Evolutionary conservation across 73 alveolate species (phyloP).

Genomic region (Paramecium sexaurelia): DNA sequence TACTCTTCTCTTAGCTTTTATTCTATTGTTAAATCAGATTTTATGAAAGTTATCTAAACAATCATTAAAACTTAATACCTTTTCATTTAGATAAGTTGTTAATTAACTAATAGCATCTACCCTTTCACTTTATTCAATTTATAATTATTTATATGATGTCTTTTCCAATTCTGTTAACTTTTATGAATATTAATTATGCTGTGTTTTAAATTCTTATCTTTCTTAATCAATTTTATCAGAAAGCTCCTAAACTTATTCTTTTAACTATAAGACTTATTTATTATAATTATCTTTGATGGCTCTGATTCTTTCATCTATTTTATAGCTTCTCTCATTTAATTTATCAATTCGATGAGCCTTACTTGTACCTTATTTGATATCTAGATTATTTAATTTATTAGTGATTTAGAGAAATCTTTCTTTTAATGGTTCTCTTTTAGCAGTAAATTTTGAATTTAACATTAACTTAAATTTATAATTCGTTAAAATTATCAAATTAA

Average conservation of each 20-base stretch:
- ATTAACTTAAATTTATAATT: background rate
- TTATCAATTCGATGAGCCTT: conserved; percentile 56
- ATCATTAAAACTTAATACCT: background rate
- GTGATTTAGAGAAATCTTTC: conserved; percentile 37
- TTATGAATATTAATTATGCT: background rate
- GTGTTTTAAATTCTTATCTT: background rate
- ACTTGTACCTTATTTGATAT: conserved; percentile 13
- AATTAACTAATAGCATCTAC: background rate
- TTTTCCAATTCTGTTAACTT: background rate
- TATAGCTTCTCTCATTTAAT: conserved; percentile 21
- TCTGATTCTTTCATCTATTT: conserved; percentile 3
- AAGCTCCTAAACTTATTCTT: background rate
- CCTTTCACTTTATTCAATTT: background rate
- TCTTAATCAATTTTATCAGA: background rate
- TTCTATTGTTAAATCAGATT: background rate
- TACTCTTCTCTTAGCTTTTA: background rate
- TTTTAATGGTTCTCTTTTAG: conserved; percentile 43
- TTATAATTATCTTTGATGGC: background rate
- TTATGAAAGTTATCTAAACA: background rate
- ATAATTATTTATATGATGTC: background rate
- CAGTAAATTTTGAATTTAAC: conserved; percentile 24
- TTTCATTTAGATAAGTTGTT: conserved; percentile 19
- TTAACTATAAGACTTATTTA: background rate
- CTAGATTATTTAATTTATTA: conserved; percentile 13
- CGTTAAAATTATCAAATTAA: background rate